phyloP scores from a whole-genome alignment of 2,329 filamentous ascomycete genomes.

The Falciphora oryzae region DNA sequence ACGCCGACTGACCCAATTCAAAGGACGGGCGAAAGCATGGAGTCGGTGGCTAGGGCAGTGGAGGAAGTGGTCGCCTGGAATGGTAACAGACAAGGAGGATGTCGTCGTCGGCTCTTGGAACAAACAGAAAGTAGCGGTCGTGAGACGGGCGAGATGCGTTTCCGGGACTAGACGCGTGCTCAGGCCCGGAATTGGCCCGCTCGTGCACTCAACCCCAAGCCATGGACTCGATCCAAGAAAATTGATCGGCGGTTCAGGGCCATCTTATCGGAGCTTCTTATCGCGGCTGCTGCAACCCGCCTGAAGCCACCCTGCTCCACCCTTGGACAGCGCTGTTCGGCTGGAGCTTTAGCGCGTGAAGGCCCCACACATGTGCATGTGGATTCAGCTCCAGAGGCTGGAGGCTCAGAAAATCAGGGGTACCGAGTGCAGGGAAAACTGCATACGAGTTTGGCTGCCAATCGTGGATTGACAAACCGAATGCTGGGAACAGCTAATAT shows the following conservation, averaged over 20 bases:
- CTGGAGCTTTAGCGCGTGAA: neutral
- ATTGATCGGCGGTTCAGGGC: neutral
- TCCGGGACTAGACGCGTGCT: neutral
- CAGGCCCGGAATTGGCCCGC: neutral
- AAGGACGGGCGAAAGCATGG: neutral
- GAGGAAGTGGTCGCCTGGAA: too few relatives aligned
- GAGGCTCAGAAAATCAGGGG: too few relatives aligned
- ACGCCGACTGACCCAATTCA: neutral
- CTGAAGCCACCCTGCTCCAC: neutral
- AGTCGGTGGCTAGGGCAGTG: too few relatives aligned
- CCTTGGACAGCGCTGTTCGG: neutral
- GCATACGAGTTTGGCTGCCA: too few relatives aligned
- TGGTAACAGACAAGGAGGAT: too few relatives aligned
- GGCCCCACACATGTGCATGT: too few relatives aligned
- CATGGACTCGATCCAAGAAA: neutral
- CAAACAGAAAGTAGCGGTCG: neutral
- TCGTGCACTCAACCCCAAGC: neutral
- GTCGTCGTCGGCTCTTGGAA: too few relatives aligned
- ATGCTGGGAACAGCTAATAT: too few relatives aligned
- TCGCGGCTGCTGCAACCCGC: neutral
- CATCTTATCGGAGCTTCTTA: neutral
- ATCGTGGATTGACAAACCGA: too few relatives aligned
- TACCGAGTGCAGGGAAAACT: too few relatives aligned
- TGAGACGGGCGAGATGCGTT: neutral
- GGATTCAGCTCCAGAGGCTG: too few relatives aligned